Conservation (phyloP, 805 yeast species). For the Hanseniaspora jakobsenii region DNA sequence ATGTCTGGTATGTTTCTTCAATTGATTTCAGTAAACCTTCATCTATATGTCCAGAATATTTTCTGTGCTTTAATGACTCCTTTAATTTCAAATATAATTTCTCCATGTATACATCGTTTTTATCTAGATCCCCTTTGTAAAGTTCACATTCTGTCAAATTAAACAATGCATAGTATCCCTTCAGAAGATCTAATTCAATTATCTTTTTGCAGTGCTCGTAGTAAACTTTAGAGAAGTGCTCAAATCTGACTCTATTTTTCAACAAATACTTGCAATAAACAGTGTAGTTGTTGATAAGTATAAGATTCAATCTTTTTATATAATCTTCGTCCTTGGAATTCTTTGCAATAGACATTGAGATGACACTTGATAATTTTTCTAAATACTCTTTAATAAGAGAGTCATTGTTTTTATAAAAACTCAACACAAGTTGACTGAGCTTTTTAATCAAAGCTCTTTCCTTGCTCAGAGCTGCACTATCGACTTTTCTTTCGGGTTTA, state of each 20-base stretch:
- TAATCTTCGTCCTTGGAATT: neutral
- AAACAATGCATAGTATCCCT: constrained; percentile 7
- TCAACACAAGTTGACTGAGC: too few relatives aligned
- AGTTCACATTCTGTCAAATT: constrained; percentile 1
- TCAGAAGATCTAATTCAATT: constrained; percentile 5
- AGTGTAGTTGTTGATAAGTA: neutral
- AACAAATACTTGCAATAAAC: neutral
- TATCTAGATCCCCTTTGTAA: neutral
- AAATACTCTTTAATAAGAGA: neutral
- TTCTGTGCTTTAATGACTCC: neutral
- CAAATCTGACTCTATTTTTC: neutral
- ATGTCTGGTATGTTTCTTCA: neutral
- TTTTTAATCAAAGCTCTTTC: too few relatives aligned
- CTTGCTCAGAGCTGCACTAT: too few relatives aligned
- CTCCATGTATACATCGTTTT: constrained; percentile 1
- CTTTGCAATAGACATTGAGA: too few relatives aligned
- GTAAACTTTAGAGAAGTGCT: neutral
- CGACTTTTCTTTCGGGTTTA: too few relatives aligned
- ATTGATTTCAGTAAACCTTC: neutral
- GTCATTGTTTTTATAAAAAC: constrained; percentile 1
- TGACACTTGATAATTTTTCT: neutral
- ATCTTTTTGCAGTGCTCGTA: constrained; percentile 1
- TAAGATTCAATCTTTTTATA: neutral
- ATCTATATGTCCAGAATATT: neutral
- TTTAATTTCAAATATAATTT: constrained; percentile 6